Conservation (phyloP, 441 rosid species). For the Croton setiger region DNA sequence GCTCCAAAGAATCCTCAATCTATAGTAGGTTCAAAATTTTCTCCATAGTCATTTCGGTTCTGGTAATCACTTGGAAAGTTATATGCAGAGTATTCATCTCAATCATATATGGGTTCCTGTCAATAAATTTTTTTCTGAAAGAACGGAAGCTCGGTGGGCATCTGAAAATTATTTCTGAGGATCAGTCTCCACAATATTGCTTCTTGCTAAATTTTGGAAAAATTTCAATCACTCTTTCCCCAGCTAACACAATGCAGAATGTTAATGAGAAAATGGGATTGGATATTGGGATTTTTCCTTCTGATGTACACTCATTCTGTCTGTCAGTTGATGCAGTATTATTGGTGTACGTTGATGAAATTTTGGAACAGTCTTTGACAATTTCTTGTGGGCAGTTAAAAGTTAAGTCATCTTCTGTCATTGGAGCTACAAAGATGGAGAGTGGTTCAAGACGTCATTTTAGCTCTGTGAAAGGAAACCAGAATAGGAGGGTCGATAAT, state of each 20-base stretch:
- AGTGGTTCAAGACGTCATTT: constrained; percentile 28
- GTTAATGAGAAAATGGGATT: constrained; percentile 34
- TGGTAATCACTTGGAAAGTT: constrained; percentile 40
- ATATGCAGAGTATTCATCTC: constrained; percentile 34
- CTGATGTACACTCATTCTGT: constrained; percentile 47
- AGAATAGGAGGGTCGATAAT: constrained; percentile 34
- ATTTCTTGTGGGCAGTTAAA: constrained; percentile 61
- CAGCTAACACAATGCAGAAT: constrained; percentile 31
- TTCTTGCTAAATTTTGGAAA: constrained; percentile 53
- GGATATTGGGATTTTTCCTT: constrained; percentile 33
- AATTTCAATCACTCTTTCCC: constrained; percentile 41
- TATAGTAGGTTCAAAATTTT: constrained; percentile 27
- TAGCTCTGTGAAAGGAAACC: constrained; percentile 33
- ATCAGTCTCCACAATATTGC: constrained; percentile 31
- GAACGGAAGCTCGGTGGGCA: constrained; percentile 33
- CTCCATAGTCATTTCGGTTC: constrained; percentile 29
- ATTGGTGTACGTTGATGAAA: constrained; percentile 42
- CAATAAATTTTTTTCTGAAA: constrained; percentile 27
- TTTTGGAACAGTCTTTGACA: constrained; percentile 44
- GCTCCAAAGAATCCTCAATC: constrained; percentile 28
- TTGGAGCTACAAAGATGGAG: constrained; percentile 27
- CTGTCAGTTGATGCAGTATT: constrained; percentile 51
- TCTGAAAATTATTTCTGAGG: constrained; percentile 31
- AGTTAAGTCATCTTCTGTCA: constrained; percentile 39
- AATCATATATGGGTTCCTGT: constrained; percentile 28